phyloP scores from a whole-genome alignment of 1,139 yeast species.

The Lizanozyma gosingica region DNA sequence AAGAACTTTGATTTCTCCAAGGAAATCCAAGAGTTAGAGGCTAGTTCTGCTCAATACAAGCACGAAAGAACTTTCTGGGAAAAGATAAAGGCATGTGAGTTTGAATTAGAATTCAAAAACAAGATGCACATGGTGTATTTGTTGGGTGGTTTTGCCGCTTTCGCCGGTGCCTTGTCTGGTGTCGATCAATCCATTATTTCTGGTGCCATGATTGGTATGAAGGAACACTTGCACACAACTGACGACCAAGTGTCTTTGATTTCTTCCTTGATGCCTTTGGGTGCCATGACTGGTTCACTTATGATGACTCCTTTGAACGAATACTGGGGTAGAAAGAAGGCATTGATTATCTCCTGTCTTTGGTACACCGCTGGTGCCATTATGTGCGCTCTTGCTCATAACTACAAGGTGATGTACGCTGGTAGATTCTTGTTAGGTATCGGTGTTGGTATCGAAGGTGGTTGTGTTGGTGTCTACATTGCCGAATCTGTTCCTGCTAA shows the following conservation, averaged over 20 bases:
- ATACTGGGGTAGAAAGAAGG: conserved; percentile 41
- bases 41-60: conserved; percentile 12
- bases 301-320: conserved; percentile 43
- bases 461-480: conserved; percentile 49
- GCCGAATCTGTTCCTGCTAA: conserved; percentile 53
- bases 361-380: conserved; percentile 51
- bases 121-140: conserved; percentile 37
- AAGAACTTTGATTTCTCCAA: conserved; percentile 16
- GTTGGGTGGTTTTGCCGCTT: conserved; percentile 44
- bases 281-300: conserved; percentile 46
- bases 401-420: conserved; percentile 39
- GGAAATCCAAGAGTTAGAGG: conserved; percentile 18
- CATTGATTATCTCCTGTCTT: conserved; percentile 44
- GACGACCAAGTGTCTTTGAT: conserved; percentile 33
- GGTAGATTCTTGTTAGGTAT: conserved; percentile 49
- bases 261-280: conserved; percentile 50
- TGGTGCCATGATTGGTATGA: conserved; percentile 48
- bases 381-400: conserved; percentile 40
- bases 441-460: conserved; percentile 56
- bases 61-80: conserved; percentile 14
- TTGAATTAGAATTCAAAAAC: conserved; percentile 27
- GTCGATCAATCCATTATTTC: conserved; percentile 48
- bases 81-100: conserved; percentile 16
- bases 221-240: conserved; percentile 24
- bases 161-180: conserved; percentile 54